Conservation (phyloP, 73 alveolate species). For the Stentor coeruleus region DNA sequence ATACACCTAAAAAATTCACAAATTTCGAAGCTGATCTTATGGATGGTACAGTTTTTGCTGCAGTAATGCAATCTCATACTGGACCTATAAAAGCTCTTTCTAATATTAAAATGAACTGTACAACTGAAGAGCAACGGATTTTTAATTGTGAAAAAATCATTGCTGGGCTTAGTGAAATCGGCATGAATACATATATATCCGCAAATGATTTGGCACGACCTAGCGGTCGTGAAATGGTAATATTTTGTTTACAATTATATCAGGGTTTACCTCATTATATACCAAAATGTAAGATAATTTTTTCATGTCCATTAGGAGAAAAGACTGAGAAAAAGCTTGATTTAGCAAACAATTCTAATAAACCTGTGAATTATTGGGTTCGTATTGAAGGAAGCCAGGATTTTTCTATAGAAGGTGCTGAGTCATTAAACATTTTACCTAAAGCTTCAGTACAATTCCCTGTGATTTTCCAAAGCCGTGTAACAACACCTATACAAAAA, state of each 20-base stretch:
- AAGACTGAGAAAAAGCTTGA: slow-evolving; percentile 78
- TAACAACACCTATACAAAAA: slow-evolving; percentile 71
- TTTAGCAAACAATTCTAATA: slow-evolving; percentile 81
- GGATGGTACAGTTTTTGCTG: slow-evolving; percentile 74
- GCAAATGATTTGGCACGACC: slow-evolving; percentile 84
- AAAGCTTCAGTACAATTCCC: slow-evolving; percentile 77
- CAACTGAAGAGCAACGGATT: slow-evolving; percentile 57
- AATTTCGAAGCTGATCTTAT: slow-evolving; percentile 74
- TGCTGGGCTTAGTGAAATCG: slow-evolving; percentile 75
- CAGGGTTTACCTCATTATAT: slow-evolving; percentile 92
- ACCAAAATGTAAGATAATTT: slow-evolving; percentile 90
- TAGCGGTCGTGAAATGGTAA: slow-evolving; percentile 93
- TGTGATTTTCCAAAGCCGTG: slow-evolving; percentile 80
- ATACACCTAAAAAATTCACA: slow-evolving; percentile 60
- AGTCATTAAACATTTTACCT: slow-evolving; percentile 82
- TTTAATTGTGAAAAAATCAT: slow-evolving; percentile 71
- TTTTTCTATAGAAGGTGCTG: slow-evolving; percentile 75
- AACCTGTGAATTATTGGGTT: slow-evolving; percentile 92
- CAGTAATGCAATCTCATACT: slow-evolving; percentile 63
- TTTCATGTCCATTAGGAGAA: slow-evolving; percentile 92
- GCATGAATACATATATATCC: slow-evolving; percentile 60
- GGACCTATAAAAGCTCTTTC: slow-evolving; percentile 59
- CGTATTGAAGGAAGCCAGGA: slow-evolving; percentile 91
- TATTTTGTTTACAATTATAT: slow-evolving; percentile 78
- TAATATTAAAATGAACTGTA: slow-evolving; percentile 57